These are phyloP conservation scores for Xylariaceae sp. DNA, from an alignment of 2,329 filamentous ascomycete species.

Conservation along the genomic window DNA sequence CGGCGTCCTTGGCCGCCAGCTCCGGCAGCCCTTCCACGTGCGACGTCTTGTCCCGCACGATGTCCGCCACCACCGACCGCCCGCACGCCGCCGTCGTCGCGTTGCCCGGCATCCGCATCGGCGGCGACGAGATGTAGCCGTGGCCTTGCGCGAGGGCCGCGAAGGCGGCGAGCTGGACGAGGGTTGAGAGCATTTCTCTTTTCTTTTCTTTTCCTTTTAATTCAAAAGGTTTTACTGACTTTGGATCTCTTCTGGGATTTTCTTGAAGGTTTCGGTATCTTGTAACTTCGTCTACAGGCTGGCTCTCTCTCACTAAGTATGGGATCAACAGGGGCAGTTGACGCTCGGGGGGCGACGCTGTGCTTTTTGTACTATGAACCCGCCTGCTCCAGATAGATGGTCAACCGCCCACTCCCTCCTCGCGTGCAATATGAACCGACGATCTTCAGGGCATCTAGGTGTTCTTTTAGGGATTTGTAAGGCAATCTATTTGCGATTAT, in stretches of 20 bases:
- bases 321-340: no score
- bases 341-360: no score
- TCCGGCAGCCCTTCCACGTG: slow-evolving; percentile 42
- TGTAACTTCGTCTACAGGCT: no score
- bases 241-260: background rate
- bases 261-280: no score
- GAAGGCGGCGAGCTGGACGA: slow-evolving; percentile 31
- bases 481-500: slow-evolving; percentile 22
- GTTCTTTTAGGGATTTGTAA: background rate
- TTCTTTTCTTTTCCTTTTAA: background rate
- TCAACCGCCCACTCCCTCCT: background rate
- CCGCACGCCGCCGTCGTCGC: slow-evolving; percentile 37
- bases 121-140: slow-evolving; percentile 36
- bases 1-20: slow-evolving; percentile 36
- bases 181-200: slow-evolving; percentile 28
- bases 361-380: no score
- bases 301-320: no score
- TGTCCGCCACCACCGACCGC: slow-evolving; percentile 31
- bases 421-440: slow-evolving; percentile 2
- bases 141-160: slow-evolving; percentile 34
- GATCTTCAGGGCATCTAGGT: background rate
- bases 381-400: background rate
- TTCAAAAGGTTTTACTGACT: no score
- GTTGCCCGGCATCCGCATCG: slow-evolving; percentile 33
- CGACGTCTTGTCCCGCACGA: slow-evolving; percentile 38